Evolutionary conservation across 2,329 filamentous ascomycete species (phyloP).

Genomic region (Shiraia sp.): DNA sequence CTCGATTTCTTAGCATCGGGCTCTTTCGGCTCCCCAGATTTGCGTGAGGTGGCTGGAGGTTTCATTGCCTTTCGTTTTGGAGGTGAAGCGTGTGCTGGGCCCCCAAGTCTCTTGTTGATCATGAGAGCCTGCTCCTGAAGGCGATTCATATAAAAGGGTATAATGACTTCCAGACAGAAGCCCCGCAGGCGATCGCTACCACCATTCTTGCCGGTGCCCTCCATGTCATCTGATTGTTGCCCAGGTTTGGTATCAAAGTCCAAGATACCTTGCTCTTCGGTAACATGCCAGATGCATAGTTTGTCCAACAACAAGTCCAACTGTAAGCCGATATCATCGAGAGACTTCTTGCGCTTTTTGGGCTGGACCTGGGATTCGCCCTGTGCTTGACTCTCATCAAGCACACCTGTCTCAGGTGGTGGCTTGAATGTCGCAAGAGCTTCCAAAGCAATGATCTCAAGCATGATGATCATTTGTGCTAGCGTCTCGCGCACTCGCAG

Average conservation of each 20-base stretch:
- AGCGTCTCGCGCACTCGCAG: constrained; percentile 77
- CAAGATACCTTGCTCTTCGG: constrained; percentile 60
- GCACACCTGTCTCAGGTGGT: constrained; percentile 18
- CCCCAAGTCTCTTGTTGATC: constrained; percentile 77
- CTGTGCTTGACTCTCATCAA: constrained; percentile 20
- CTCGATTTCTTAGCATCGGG: constrained; percentile 48
- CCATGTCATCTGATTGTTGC: constrained; percentile 25
- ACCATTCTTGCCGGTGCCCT: constrained; percentile 24
- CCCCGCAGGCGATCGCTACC: constrained; percentile 67
- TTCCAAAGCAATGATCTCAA: constrained; percentile 77
- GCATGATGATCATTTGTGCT: constrained; percentile 76
- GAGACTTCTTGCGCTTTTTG: constrained; percentile 60
- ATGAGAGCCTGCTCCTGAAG: constrained; percentile 71
- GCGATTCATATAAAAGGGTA: constrained; percentile 80
- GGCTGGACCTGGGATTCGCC: constrained; percentile 15
- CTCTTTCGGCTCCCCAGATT: constrained; percentile 47
- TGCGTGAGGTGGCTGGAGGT: constrained; percentile 32
- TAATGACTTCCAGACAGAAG: constrained; percentile 79
- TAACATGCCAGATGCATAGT: constrained; percentile 82
- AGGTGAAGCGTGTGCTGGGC: constrained; percentile 66
- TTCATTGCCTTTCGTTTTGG: constrained; percentile 54
- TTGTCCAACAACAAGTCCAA: constrained; percentile 77
- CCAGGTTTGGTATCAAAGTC: constrained; percentile 36
- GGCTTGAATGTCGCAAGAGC: constrained; percentile 43
- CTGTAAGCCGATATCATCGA: constrained; percentile 66